Evolutionary conservation across 2,329 filamentous ascomycete species (phyloP), one percentile per base, ranked within the genome.

Genomic region (Orbilia quercus): DNA sequence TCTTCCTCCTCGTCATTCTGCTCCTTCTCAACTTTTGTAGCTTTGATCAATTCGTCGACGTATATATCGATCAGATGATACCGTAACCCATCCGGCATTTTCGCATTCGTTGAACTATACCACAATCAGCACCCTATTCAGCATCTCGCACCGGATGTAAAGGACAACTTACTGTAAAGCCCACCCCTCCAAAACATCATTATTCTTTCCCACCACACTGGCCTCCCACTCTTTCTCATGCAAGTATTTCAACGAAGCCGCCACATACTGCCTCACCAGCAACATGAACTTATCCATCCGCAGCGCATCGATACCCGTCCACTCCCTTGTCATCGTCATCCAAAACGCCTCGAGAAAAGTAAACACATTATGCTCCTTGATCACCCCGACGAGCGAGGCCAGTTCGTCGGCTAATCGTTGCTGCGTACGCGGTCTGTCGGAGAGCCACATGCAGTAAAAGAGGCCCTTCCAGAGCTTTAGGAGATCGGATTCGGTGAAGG

Each of bases 381-480:
- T 74, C 1, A 75, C 60, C 12, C 66, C 65, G 18, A 75, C 86
- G 84, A 47, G 87, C 0, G 82, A 85, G 45, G 92, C 90, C 63
- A 98, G 89, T 75, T 93, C 89, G 76, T 85, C 82, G 77, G 91
- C 90, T 48, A 98, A 89, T 45, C 86, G 86, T 83, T 96, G 92
- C 83, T 97, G 94, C 1, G 91, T 89, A n/a, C 89, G 82, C 9
- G 92, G 89, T 51, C 92, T 91, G 84, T 97, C 93, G 81, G 90
- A 92, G 89, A 96, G 95, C 90, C 92, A 97, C 78, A 95, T 87
- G 79, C 69, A 88, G 84, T 92, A 97, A 84, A 95, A 97, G 18
- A 98, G 86, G 3, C 92, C 94, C 80, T 96, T 96, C 92, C 92
- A 96, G 76, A 98, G 86, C 83, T 96, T 96, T 73, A 94, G 84